Conservation (phyloP, 1,139 yeast species). For the Tardiomyces depauwii region DNA sequence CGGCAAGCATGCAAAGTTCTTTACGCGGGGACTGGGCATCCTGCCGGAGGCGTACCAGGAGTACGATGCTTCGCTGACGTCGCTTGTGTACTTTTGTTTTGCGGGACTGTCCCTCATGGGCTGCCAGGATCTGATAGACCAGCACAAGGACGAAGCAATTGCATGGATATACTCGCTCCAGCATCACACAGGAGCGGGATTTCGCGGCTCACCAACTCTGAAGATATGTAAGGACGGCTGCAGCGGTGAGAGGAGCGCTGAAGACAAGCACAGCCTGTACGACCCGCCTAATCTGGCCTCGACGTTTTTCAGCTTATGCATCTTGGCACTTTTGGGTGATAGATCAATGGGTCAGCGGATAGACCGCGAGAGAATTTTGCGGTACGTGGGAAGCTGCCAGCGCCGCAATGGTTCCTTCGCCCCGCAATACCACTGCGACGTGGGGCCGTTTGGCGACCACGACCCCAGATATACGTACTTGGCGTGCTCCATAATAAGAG, state of each 20-base stretch:
- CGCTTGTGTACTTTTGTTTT: slow-evolving; percentile 56
- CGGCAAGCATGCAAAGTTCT: slow-evolving; percentile 18
- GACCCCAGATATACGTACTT: slow-evolving; percentile 71
- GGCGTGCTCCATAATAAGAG: slow-evolving; percentile 50
- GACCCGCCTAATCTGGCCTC: slow-evolving; percentile 58
- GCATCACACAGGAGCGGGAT: slow-evolving; percentile 36
- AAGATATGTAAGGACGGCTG: slow-evolving; percentile 12
- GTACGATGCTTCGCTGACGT: slow-evolving; percentile 51
- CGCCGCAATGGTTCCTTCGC: slow-evolving; percentile 42
- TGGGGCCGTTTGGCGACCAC: slow-evolving; percentile 45
- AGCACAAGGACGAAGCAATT: slow-evolving; percentile 25
- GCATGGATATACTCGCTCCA: slow-evolving; percentile 40
- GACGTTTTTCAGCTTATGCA: slow-evolving; percentile 40
- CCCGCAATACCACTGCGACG: slow-evolving; percentile 33
- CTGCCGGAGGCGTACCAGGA: slow-evolving; percentile 25
- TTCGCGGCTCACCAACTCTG: slow-evolving; percentile 44
- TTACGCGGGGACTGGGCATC: slow-evolving; percentile 22
- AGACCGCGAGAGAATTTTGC: slow-evolving; percentile 37
- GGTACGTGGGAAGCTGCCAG: slow-evolving; percentile 46
- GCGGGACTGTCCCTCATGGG: slow-evolving; percentile 48
- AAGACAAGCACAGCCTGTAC: slow-evolving; percentile 18
- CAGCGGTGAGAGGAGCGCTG: not conserved
- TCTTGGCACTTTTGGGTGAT: slow-evolving; percentile 37
- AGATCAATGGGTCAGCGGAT: slow-evolving; percentile 18
- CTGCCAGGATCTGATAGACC: slow-evolving; percentile 23